A percentile compares a stretch with the other conserved stretches of the same genome.
These are phyloP conservation scores for Neurospora sp. DNA, from an alignment of 495 filamentous ascomycete genomes.

Conservation along the genomic window DNA sequence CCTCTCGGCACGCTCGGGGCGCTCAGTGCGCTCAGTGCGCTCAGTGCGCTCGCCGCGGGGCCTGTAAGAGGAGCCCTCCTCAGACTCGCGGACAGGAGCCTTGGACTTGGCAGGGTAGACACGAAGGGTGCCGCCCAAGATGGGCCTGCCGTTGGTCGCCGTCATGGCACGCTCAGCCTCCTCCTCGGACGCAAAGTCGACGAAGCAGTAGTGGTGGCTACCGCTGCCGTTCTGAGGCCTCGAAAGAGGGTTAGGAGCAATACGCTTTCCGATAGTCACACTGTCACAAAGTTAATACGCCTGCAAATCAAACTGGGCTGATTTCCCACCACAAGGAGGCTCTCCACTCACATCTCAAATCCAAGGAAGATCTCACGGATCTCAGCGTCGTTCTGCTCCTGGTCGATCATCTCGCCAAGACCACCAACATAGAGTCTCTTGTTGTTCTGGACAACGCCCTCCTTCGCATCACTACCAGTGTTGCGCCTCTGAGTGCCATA, in stretches of 20 bases:
- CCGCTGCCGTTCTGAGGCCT: conserved; percentile 39
- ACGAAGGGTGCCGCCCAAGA: conserved; percentile 9
- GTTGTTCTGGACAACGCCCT: conserved; percentile 22
- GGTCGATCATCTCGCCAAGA: conserved; percentile 47
- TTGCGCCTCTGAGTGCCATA: conserved; percentile 10
- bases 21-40: background rate
- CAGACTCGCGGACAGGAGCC: conserved; percentile 1
- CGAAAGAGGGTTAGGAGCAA: conserved; percentile 46
- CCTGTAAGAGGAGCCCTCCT: background rate
- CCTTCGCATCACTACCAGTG: conserved; percentile 4
- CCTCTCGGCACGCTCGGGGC: conserved; percentile 1
- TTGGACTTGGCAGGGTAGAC: conserved; percentile 9
- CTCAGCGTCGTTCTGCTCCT: conserved; percentile 40
- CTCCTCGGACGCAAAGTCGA: conserved; percentile 48
- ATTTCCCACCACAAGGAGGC: conserved; percentile 5
- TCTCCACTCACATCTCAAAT: conserved; percentile 36
- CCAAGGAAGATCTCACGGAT: conserved; percentile 50
- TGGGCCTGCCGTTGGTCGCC: conserved; percentile 18
- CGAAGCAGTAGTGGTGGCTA: conserved; percentile 54
- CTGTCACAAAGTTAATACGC: conserved; percentile 5
- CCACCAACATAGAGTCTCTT: conserved; percentile 55
- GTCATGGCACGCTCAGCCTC: conserved; percentile 40
- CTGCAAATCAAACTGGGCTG: background rate
- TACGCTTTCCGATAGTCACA: conserved; percentile 54
- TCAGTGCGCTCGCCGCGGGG: background rate